phyloP scores from a whole-genome alignment of 805 yeast genomes.

The Kluyveromyces starmeri region DNA sequence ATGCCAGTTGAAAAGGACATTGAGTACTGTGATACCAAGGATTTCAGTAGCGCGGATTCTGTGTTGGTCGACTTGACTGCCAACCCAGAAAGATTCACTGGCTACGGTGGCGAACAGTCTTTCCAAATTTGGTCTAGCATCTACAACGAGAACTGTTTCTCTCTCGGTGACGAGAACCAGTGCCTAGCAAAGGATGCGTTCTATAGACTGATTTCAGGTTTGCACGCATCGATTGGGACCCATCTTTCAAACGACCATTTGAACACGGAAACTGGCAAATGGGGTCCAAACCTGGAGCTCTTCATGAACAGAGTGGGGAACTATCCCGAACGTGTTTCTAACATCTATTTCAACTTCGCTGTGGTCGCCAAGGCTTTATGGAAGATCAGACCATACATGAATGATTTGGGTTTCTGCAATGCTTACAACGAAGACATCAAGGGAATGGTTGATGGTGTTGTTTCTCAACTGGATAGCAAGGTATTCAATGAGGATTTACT shows the following conservation, averaged over 20 bases:
- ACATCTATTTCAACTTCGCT: constrained; percentile 88
- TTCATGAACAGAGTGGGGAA: constrained; percentile 88
- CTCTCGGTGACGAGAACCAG: constrained; percentile 38
- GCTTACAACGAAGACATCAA: constrained; percentile 39
- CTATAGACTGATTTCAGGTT: constrained; percentile 78
- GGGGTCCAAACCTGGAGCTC: constrained; percentile 74
- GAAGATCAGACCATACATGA: constrained; percentile 49
- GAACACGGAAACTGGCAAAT: constrained; percentile 60
- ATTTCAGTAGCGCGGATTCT: constrained; percentile 49
- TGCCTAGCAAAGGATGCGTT: constrained; percentile 86
- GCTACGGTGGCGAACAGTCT: constrained; percentile 89
- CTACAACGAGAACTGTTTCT: constrained; percentile 85
- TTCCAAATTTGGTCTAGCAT: constrained; percentile 89
- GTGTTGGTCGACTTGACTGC: constrained; percentile 79
- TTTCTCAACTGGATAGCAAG: constrained; percentile 27
- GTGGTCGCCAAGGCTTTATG: constrained; percentile 72
- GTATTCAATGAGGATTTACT: constrained; percentile 44
- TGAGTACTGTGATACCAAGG: constrained; percentile 65
- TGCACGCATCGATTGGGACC: constrained; percentile 93
- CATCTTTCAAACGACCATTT: constrained; percentile 82
- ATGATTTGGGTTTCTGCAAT: constrained; percentile 41
- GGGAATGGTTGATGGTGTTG: constrained; percentile 33
- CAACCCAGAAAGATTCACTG: constrained; percentile 94
- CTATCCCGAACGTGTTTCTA: constrained; percentile 80
- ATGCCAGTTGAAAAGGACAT: constrained; percentile 32